A percentile compares a stretch with the other conserved stretches of the same genome.
Conservation (phyloP, 495 filamentous ascomycete genomes). For the Neurospora sp. region DNA sequence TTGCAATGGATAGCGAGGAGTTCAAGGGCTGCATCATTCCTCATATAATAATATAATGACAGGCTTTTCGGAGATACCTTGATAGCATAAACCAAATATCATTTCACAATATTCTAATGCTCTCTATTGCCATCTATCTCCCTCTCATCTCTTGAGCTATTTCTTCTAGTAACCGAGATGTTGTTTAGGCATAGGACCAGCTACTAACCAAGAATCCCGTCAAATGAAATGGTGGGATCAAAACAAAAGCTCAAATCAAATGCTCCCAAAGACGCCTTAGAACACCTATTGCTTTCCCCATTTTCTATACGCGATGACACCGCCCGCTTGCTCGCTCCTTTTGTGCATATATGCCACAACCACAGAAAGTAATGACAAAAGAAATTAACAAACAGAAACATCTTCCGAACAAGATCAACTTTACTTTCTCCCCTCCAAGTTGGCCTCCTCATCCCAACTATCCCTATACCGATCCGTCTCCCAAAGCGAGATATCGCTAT, state of each 20-base stretch:
- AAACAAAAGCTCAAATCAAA: background rate
- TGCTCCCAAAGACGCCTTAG: background rate
- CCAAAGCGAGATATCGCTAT: slow-evolving; percentile 54
- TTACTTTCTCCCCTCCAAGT: background rate
- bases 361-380: background rate
- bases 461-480: slow-evolving; percentile 33
- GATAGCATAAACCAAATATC: background rate
- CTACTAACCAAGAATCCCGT: background rate
- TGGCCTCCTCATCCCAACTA: slow-evolving; percentile 18
- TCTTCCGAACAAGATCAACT: background rate
- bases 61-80: background rate
- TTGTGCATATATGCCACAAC: background rate
- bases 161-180: background rate
- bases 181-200: background rate
- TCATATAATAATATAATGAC: background rate
- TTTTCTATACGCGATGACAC: background rate
- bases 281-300: background rate
- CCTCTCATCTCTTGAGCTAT: background rate
- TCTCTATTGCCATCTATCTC: background rate
- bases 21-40: background rate
- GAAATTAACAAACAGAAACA: background rate
- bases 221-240: background rate
- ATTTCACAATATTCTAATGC: background rate
- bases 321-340: background rate
- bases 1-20: slow-evolving; percentile 6